phyloP scores from a whole-genome alignment of 192 early-diverging fungal species.

The Podila minutissima region DNA sequence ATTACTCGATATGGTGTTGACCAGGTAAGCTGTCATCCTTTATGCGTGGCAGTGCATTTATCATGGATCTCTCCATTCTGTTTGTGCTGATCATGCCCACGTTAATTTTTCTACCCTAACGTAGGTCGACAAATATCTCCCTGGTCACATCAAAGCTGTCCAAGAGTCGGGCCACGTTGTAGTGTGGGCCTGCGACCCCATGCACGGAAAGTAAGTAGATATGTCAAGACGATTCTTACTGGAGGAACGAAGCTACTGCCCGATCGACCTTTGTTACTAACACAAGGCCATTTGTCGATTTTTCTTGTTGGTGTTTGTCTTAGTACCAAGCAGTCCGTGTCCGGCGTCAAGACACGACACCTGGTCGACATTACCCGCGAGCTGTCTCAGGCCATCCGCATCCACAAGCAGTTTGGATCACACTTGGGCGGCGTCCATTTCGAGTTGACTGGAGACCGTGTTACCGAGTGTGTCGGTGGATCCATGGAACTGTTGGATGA shows the following conservation, averaged over 20 bases:
- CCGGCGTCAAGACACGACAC: conserved; percentile 91
- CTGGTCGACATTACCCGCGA: conserved; percentile 92
- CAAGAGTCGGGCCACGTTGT: conserved; percentile 85
- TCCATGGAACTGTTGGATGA: conserved; percentile 91
- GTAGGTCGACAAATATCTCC: conserved; percentile 77
- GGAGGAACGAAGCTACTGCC: background rate
- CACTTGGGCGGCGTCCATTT: conserved; percentile 94
- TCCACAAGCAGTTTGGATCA: conserved; percentile 80
- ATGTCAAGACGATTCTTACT: background rate
- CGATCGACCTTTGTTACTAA: background rate
- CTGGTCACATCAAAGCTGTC: conserved; percentile 92
- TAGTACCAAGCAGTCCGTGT: conserved; percentile 79
- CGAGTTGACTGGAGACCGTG: conserved; percentile 96
- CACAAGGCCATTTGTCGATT: background rate
- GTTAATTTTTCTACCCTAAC: background rate
- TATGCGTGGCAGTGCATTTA: too few relatives aligned
- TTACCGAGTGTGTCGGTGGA: conserved; percentile 97
- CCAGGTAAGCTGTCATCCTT: conserved; percentile 48
- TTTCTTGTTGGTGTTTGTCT: background rate
- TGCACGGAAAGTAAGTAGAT: conserved; percentile 90
- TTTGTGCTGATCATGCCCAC: background rate
- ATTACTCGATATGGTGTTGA: conserved; percentile 94
- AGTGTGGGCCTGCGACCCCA: conserved; percentile 97
- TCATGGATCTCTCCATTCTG: too few relatives aligned
- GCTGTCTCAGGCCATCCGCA: conserved; percentile 82